Conservation (phyloP, 139 green algal species). For the Chlamydomonas schloesseri region DNA sequence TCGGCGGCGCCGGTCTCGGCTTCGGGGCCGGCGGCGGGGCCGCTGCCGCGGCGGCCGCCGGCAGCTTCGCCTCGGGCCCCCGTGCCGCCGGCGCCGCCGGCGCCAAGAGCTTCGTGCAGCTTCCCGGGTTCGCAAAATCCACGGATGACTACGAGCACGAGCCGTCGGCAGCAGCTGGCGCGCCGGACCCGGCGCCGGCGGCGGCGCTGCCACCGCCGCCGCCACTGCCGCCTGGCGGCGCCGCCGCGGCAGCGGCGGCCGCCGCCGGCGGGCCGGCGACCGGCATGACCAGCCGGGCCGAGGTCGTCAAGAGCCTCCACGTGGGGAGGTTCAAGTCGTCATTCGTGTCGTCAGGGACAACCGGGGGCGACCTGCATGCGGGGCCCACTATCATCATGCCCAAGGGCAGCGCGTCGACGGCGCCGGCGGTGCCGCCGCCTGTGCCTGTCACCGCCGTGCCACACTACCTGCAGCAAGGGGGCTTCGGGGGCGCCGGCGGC, state of each 20-base stretch:
- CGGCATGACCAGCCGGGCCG: constrained; percentile 15
- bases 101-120: constrained; percentile 57
- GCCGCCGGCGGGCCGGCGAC: background rate
- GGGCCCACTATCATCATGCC: constrained; percentile 76
- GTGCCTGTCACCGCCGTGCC: constrained; percentile 72
- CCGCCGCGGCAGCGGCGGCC: background rate
- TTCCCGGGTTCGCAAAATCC: constrained; percentile 58
- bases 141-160: constrained; percentile 60
- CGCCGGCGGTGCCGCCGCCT: constrained; percentile 58
- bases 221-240: background rate
- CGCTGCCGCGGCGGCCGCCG: background rate
- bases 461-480: constrained; percentile 69
- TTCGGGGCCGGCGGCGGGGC: constrained; percentile 60
- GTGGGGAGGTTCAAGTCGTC: constrained; percentile 56
- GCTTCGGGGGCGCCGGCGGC: background rate
- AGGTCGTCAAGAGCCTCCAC: constrained; percentile 55
- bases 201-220: constrained; percentile 23
- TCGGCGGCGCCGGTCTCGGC: constrained; percentile 78
- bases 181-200: background rate
- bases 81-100: background rate
- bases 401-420: constrained; percentile 42
- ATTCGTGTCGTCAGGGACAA: constrained; percentile 79
- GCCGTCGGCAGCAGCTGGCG: constrained; percentile 44
- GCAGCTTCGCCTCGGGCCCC: constrained; percentile 9
- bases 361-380: constrained; percentile 58